Conservation (phyloP, 805 yeast genomes). For the Spathaspora hagerdaliae region DNA sequence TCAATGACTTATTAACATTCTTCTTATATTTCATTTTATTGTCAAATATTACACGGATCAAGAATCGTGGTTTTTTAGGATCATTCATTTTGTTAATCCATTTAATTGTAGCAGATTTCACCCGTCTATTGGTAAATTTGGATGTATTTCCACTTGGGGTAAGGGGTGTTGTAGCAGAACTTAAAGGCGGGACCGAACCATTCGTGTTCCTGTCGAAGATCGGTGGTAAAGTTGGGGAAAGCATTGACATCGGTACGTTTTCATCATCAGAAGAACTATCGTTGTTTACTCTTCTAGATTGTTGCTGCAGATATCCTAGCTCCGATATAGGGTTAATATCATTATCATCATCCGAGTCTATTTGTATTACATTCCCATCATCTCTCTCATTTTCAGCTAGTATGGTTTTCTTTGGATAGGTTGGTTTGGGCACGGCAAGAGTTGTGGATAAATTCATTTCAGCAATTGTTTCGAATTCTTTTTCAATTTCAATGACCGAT, state of each 20-base stretch:
- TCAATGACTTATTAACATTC: not conserved
- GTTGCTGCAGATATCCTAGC: no score
- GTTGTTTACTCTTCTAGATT: not conserved
- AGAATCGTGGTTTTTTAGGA: conserved; percentile 12
- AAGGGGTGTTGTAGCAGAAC: not conserved
- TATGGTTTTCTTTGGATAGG: conserved; percentile 2
- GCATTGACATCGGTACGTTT: conserved; percentile 23
- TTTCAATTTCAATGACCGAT: no score
- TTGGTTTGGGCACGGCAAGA: conserved; percentile 2
- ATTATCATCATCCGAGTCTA: conserved; percentile 5
- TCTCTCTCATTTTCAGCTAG: not conserved
- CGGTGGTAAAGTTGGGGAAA: conserved; percentile 32
- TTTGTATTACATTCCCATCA: not conserved
- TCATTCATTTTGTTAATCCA: conserved; percentile 30
- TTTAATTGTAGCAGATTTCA: conserved; percentile 8
- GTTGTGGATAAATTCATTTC: no score
- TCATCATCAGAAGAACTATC: conserved; percentile 1
- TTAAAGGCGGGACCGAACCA: not conserved
- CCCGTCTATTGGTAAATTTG: conserved; percentile 5
- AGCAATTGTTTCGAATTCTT: not conserved
- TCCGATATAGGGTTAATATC: not conserved
- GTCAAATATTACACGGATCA: conserved; percentile 16
- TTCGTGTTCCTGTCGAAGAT: conserved; percentile 14
- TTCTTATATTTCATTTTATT: conserved; percentile 14
- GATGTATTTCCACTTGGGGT: not conserved